phyloP scores from a whole-genome alignment of 2,329 filamentous ascomycete genomes.

The Diaporthe ampelina region DNA sequence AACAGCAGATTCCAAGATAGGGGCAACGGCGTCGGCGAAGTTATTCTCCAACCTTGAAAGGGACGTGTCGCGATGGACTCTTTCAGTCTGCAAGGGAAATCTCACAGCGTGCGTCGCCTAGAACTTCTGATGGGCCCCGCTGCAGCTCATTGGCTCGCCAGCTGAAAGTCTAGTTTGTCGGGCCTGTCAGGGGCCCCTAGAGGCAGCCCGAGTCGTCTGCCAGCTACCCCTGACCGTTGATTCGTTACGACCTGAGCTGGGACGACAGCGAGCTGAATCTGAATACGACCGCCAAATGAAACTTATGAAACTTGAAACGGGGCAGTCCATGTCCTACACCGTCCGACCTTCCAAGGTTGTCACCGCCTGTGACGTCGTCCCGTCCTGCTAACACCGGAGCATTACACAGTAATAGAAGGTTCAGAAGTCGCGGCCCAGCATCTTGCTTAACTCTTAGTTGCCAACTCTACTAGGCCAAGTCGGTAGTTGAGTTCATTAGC shows the following conservation, averaged over 20 bases:
- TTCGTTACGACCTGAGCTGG: slow-evolving; percentile 10
- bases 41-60: slow-evolving; percentile 9
- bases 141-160: slow-evolving; percentile 18
- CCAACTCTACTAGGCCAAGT: neutral
- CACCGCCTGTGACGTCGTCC: slow-evolving; percentile 27
- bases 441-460: neutral
- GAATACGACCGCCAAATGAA: slow-evolving; percentile 38
- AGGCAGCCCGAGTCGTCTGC: slow-evolving; percentile 28
- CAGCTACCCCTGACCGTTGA: slow-evolving; percentile 34
- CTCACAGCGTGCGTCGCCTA: slow-evolving; percentile 21
- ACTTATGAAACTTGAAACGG: slow-evolving; percentile 36
- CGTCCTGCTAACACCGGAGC: neutral
- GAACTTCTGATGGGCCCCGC: slow-evolving; percentile 24
- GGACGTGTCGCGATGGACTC: slow-evolving; percentile 25
- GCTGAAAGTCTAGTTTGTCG: slow-evolving; percentile 17
- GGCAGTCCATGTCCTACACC: slow-evolving; percentile 20
- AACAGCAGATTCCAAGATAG: slow-evolving; percentile 19
- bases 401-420: neutral
- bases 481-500: slow-evolving; percentile 8
- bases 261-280: slow-evolving; percentile 23
- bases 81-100: slow-evolving; percentile 10
- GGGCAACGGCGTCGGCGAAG: slow-evolving; percentile 21
- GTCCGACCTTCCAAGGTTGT: slow-evolving; percentile 23
- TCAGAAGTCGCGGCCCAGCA: neutral
- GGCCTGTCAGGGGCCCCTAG: slow-evolving; percentile 28